A percentile compares a stretch with the other conserved stretches of the same genome.
phyloP scores from a whole-genome alignment of 257 asterid genomes.

The Capsicum pubescens region DNA sequence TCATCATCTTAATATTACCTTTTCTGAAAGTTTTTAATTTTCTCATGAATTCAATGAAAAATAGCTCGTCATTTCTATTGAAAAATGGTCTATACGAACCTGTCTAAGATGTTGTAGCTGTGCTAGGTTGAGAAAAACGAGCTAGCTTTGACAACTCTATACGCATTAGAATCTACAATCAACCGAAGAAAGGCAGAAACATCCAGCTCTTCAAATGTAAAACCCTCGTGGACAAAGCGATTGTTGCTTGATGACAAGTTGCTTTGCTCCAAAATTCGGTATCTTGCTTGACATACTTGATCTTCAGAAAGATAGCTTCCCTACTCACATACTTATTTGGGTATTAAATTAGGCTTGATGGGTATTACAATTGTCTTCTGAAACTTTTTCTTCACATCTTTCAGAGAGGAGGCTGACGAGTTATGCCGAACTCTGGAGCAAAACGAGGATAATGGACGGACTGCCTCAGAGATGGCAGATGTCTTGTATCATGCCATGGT shows the following conservation, averaged over 20 bases:
- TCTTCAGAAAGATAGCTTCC: background rate
- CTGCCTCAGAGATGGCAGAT: conserved; percentile 86
- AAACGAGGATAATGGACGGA: conserved; percentile 66
- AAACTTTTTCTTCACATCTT: background rate
- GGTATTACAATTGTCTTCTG: background rate
- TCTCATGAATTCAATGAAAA: background rate
- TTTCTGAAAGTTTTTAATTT: background rate
- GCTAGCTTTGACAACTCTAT: conserved; percentile 69
- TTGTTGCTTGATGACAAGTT: conserved; percentile 62
- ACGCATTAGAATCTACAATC: conserved; percentile 74
- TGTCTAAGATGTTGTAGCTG: background rate
- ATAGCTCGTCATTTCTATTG: background rate
- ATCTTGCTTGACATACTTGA: background rate
- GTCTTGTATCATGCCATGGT: conserved; percentile 84
- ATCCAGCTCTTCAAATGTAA: conserved; percentile 45
- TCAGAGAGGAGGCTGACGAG: conserved; percentile 94
- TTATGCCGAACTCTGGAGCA: conserved; percentile 77
- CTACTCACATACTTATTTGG: background rate
- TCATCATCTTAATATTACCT: background rate
- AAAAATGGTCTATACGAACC: conserved; percentile 15
- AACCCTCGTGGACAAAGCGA: conserved; percentile 85
- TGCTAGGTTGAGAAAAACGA: conserved; percentile 55
- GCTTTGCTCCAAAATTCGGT: conserved; percentile 86
- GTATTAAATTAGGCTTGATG: background rate
- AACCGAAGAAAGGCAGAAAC: conserved; percentile 59